Percentiles rank a stretch among this genome's conserved stretches.
Evolutionary conservation across 1,284 basidiomycete species (phyloP).

Genomic region (Ganoderma boninense): DNA sequence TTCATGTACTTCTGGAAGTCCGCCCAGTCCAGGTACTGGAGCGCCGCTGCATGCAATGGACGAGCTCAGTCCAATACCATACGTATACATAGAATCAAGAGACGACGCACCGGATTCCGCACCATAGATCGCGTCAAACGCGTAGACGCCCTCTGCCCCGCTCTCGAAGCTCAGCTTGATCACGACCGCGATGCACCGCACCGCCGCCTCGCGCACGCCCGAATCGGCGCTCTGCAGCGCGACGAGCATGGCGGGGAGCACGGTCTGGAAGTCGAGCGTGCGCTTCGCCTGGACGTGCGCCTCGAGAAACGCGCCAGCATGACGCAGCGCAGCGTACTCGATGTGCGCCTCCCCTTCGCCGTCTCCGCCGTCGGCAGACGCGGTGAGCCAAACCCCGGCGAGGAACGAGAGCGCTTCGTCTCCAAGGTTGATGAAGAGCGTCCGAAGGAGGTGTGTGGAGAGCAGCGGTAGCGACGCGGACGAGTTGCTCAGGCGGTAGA

Average conservation of each 20-base stretch:
- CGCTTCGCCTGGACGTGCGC: slow-evolving; percentile 67
- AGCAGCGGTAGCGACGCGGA: too few relatives aligned
- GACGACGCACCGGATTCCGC: slow-evolving; percentile 60
- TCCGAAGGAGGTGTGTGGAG: too few relatives aligned
- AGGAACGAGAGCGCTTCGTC: slow-evolving; percentile 86
- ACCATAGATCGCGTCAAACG: slow-evolving; percentile 87
- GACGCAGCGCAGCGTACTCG: slow-evolving; percentile 59
- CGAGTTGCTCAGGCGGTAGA: slow-evolving; percentile 59
- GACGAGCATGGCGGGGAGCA: slow-evolving; percentile 82
- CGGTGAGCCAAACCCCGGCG: slow-evolving; percentile 65
- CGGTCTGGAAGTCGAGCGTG: slow-evolving; percentile 85
- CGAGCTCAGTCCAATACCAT: neutral
- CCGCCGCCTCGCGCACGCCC: slow-evolving; percentile 65
- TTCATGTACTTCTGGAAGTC: slow-evolving; percentile 78
- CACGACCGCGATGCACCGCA: slow-evolving; percentile 68
- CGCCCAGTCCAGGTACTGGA: slow-evolving; percentile 83
- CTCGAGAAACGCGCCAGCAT: slow-evolving; percentile 82
- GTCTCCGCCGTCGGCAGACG: slow-evolving; percentile 24
- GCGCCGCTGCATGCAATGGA: slow-evolving; percentile 50
- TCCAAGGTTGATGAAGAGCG: slow-evolving; percentile 73
- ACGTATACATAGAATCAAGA: neutral
- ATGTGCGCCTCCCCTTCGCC: slow-evolving; percentile 43
- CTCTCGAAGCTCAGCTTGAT: slow-evolving; percentile 50
- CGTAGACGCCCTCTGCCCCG: slow-evolving; percentile 73
- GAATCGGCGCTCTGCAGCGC: slow-evolving; percentile 65